These are phyloP conservation scores for Pseudomonodictys pantanalensis DNA, from an alignment of 495 filamentous ascomycete species.

Conservation along the genomic window DNA sequence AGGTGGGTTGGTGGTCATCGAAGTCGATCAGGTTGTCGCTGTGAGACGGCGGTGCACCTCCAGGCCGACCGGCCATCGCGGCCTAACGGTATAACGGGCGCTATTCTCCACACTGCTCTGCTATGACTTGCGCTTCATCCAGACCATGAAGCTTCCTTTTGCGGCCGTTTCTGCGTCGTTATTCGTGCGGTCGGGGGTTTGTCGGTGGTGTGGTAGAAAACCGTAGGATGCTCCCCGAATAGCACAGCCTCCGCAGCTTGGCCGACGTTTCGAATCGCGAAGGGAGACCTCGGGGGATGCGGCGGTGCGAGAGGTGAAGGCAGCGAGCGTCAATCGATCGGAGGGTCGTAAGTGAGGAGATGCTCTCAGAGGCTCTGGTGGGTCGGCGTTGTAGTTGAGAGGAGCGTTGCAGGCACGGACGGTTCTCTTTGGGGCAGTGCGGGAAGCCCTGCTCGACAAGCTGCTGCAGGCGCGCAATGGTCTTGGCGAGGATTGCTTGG, in stretches of 20 bases:
- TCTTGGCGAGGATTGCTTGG: neutral
- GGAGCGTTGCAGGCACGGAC: slow-evolving; percentile 4
- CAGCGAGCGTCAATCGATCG: neutral
- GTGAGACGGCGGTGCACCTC: slow-evolving; percentile 51
- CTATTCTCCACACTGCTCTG: slow-evolving; percentile 13
- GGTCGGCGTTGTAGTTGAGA: neutral
- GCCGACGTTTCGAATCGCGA: slow-evolving; percentile 21
- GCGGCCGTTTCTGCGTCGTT: neutral
- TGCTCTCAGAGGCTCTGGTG: neutral
- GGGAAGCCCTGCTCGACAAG: slow-evolving; percentile 6
- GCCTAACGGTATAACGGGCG: slow-evolving; percentile 12
- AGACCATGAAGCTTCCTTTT: slow-evolving; percentile 1
- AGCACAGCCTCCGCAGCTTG: slow-evolving; percentile 30
- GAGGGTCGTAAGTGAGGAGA: neutral
- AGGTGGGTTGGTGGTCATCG: slow-evolving; percentile 64
- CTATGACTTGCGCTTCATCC: slow-evolving; percentile 8
- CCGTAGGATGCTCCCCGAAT: neutral
- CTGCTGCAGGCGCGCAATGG: slow-evolving; percentile 15
- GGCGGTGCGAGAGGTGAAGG: neutral
- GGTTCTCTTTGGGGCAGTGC: slow-evolving; percentile 17
- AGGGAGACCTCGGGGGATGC: neutral
- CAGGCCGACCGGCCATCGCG: slow-evolving; percentile 67
- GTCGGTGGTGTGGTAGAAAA: slow-evolving; percentile 10
- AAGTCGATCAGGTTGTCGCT: slow-evolving; percentile 72
- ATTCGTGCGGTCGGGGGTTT: neutral